These are phyloP conservation scores for Aspergillus sp. DNA, from an alignment of 2,329 filamentous ascomycete genomes.

Conservation along the genomic window DNA sequence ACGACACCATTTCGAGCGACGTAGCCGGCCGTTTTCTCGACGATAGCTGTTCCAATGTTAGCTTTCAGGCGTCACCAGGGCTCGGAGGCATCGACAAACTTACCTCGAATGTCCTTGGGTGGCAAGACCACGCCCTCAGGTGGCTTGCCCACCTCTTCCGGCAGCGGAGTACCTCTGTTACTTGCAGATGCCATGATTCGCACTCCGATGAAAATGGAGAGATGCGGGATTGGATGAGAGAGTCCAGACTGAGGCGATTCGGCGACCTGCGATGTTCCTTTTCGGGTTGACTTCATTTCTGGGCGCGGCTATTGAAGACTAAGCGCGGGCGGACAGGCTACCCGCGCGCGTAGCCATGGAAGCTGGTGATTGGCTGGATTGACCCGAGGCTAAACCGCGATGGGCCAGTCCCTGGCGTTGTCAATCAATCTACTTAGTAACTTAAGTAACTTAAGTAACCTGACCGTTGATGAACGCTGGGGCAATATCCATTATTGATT, in stretches of 20 bases:
- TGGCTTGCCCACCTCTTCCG: slow-evolving; percentile 69
- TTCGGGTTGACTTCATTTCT: slow-evolving; percentile 8
- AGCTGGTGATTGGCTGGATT: slow-evolving; percentile 13
- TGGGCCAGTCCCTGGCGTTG: neutral
- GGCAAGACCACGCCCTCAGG: slow-evolving; percentile 84
- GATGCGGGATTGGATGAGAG: neutral
- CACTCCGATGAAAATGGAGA: slow-evolving; percentile 4
- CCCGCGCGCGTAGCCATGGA: slow-evolving; percentile 11
- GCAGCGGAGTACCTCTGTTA: slow-evolving; percentile 42
- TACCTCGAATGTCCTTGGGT: slow-evolving; percentile 75
- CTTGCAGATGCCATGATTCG: slow-evolving; percentile 42
- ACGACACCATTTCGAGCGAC: slow-evolving; percentile 67
- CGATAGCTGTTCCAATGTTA: slow-evolving; percentile 55
- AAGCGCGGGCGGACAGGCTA: slow-evolving; percentile 6
- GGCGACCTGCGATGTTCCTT: neutral
- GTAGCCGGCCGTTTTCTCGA: slow-evolving; percentile 95
- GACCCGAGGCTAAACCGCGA: neutral
- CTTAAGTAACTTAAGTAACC: no score
- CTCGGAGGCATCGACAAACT: slow-evolving; percentile 8
- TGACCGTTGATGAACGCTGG: neutral
- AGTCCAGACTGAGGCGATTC: neutral
- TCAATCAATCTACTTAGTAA: neutral
- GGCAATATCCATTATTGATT: neutral
- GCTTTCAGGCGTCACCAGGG: slow-evolving; percentile 10
- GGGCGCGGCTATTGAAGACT: slow-evolving; percentile 6